These are phyloP conservation scores for Inga leiocalycina DNA, from an alignment of 306 rosid genomes.

Conservation along the genomic window DNA sequence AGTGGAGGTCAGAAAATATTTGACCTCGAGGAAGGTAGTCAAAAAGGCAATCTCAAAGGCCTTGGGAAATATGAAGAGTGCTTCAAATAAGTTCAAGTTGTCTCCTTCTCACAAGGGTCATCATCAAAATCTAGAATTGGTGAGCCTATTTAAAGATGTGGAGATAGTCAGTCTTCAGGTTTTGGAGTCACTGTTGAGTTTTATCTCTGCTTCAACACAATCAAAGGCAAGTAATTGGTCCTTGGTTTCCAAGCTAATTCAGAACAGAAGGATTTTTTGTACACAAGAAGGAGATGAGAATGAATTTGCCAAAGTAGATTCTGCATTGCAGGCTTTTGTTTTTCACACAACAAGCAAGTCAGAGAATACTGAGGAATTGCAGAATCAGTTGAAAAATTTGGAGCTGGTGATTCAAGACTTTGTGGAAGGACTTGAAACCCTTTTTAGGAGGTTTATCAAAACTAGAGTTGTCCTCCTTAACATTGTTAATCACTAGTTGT, in stretches of 20 bases:
- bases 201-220: slow-evolving; percentile 34
- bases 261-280: slow-evolving; percentile 28
- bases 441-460: slow-evolving; percentile 47
- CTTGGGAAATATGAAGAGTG: slow-evolving; percentile 39
- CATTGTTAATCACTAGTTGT: slow-evolving; percentile 49
- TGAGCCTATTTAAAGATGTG: slow-evolving; percentile 39
- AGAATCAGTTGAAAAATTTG: slow-evolving; percentile 39
- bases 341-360: slow-evolving; percentile 38
- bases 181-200: slow-evolving; percentile 38
- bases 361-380: slow-evolving; percentile 36
- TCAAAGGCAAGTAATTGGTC: slow-evolving; percentile 43
- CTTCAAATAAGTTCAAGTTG: slow-evolving; percentile 33
- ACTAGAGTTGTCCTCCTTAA: slow-evolving; percentile 55
- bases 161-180: slow-evolving; percentile 34
- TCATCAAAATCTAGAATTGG: slow-evolving; percentile 27
- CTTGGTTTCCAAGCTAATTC: slow-evolving; percentile 48
- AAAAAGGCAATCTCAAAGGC: slow-evolving; percentile 48
- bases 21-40: slow-evolving; percentile 57
- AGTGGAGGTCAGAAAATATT: slow-evolving; percentile 44
- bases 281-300: slow-evolving; percentile 41
- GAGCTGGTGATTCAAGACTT: slow-evolving; percentile 49
- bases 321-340: slow-evolving; percentile 50
- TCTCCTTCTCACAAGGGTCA: slow-evolving; percentile 31
- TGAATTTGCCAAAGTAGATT: slow-evolving; percentile 53
- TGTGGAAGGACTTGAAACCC: slow-evolving; percentile 44